Evolutionary conservation across 495 filamentous ascomycete species (phyloP).

Genomic region (Hypoxylon trugodes): DNA sequence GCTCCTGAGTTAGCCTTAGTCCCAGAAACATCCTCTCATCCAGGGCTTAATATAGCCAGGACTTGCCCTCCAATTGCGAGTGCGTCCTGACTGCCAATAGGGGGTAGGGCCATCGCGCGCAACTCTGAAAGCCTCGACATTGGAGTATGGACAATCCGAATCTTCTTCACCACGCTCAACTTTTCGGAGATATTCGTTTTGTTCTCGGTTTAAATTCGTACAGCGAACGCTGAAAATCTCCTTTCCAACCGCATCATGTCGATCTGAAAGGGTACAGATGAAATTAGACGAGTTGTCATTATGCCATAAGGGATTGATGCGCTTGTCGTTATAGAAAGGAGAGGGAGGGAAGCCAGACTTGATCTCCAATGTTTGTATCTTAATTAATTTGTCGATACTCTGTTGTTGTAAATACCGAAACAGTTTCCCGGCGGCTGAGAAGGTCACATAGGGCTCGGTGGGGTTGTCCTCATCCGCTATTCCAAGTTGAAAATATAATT

Average conservation of each 20-base stretch:
- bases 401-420: not conserved
- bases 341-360: not conserved
- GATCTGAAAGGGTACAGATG: conserved; percentile 1
- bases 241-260: not conserved
- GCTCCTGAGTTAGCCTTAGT: no score
- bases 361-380: not conserved
- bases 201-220: no score
- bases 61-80: no score
- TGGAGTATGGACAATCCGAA: no score
- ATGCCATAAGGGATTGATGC: not conserved
- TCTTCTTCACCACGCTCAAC: no score
- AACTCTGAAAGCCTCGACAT: no score
- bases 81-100: no score
- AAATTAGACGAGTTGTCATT: not conserved
- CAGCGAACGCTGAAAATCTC: not conserved
- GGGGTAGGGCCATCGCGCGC: no score
- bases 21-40: no score
- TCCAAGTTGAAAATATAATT: conserved; percentile 7
- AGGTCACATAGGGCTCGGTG: conserved; percentile 1
- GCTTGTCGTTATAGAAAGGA: no score
- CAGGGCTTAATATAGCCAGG: no score
- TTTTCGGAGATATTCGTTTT: no score
- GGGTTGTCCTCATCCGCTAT: not conserved
- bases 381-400: not conserved
- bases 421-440: not conserved